A percentile compares a stretch with the other conserved stretches of the same genome.
These are phyloP conservation scores for Tulasnella calospora DNA, from an alignment of 768 basidiomycete genomes.

Conservation along the genomic window DNA sequence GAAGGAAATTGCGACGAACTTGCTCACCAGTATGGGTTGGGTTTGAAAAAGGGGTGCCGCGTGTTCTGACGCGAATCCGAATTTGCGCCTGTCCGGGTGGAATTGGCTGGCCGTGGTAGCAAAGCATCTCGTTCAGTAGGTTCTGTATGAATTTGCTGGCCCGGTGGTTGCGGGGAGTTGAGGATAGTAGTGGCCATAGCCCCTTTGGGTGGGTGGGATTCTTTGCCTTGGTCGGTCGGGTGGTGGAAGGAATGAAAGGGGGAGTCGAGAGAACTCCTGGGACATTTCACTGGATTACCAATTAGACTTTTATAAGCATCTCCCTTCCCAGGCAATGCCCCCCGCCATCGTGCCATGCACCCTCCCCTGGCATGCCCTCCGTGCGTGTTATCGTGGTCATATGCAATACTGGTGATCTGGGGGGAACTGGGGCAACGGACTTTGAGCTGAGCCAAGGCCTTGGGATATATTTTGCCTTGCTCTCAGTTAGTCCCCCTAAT, in stretches of 20 bases:
- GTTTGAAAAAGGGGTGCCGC: not conserved
- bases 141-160: not conserved
- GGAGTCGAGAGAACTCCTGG: not conserved
- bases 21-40: conserved; percentile 10
- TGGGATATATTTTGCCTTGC: not conserved
- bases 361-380: not conserved
- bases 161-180: not conserved
- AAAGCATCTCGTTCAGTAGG: conserved; percentile 13
- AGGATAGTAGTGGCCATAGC: not conserved
- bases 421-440: not conserved
- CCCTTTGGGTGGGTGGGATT: not conserved
- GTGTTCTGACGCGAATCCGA: not conserved
- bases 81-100: too few relatives aligned
- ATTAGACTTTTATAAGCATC: not conserved
- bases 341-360: conserved; percentile 2
- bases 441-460: not conserved
- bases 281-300: not conserved
- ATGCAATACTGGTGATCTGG: not conserved
- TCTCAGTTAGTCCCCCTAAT: not conserved
- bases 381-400: not conserved
- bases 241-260: conserved; percentile 3
- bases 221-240: not conserved
- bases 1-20: not conserved
- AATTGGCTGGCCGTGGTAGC: not conserved
- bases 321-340: not conserved